A percentile compares a stretch with the other conserved stretches of the same genome.
phyloP scores from a whole-genome alignment of 2,329 filamentous ascomycete species.

The Aspergillus luchuensis region DNA sequence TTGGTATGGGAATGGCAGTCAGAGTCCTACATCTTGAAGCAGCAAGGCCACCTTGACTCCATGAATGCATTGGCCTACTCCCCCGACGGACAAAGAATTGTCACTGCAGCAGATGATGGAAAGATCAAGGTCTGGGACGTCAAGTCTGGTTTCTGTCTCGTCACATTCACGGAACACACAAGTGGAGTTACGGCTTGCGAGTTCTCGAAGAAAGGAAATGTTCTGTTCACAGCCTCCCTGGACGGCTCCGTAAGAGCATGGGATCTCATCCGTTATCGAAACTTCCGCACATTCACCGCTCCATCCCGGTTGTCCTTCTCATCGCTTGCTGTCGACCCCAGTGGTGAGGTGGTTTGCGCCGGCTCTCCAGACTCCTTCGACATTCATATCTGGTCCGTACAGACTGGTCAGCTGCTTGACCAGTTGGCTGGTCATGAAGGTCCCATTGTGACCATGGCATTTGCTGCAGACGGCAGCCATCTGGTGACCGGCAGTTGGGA shows the following conservation, averaged over 20 bases:
- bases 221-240: slow-evolving; percentile 91
- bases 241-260: slow-evolving; percentile 94
- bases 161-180: slow-evolving; percentile 96
- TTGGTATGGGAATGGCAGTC: slow-evolving; percentile 99
- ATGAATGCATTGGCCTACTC: slow-evolving; percentile 94
- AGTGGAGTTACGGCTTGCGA: slow-evolving; percentile 90
- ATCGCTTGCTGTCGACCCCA: slow-evolving; percentile 93
- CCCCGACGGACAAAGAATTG: slow-evolving; percentile 86
- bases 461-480: slow-evolving; percentile 80
- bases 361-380: slow-evolving; percentile 96
- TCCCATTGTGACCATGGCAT: slow-evolving; percentile 83
- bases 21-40: slow-evolving; percentile 97
- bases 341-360: slow-evolving; percentile 92
- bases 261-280: slow-evolving; percentile 93
- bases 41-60: slow-evolving; percentile 94
- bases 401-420: slow-evolving; percentile 93
- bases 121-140: slow-evolving; percentile 99
- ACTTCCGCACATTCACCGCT: slow-evolving; percentile 96
- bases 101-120: slow-evolving; percentile 93
- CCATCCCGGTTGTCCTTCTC: slow-evolving; percentile 90
- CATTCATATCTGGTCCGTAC: slow-evolving; percentile 97
- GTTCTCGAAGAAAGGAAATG: slow-evolving; percentile 92
- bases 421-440: slow-evolving; percentile 90
- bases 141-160: slow-evolving; percentile 93
- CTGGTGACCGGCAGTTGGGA: slow-evolving; percentile 96